Percentiles rank a stretch among this genome's conserved stretches.
Conservation (phyloP, 2,329 filamentous ascomycete genomes). For the Cytospora piceicola region DNA sequence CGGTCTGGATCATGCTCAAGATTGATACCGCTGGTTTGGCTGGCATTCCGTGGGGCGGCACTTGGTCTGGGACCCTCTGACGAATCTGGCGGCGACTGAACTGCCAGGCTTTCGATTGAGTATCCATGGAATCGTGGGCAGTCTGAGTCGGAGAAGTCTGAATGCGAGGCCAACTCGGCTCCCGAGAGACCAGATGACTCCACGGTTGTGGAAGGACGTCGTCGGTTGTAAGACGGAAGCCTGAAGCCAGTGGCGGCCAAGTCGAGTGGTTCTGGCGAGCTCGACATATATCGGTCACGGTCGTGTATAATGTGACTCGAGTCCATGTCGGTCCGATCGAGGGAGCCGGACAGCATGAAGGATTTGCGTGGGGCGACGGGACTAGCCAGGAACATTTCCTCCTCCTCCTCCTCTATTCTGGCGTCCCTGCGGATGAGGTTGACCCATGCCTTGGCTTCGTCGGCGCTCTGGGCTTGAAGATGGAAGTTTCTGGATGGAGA, state of each 20-base stretch:
- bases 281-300: conserved; percentile 54
- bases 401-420: conserved; percentile 85
- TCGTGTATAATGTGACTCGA: conserved; percentile 36
- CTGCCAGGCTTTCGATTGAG: conserved; percentile 55
- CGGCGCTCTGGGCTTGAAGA: conserved; percentile 73
- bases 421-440: conserved; percentile 77
- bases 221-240: conserved; percentile 57
- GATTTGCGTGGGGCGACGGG: conserved; percentile 59
- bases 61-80: conserved; percentile 39
- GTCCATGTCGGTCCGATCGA: conserved; percentile 23
- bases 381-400: conserved; percentile 76
- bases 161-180: conserved; percentile 76
- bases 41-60: conserved; percentile 56
- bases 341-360: conserved; percentile 38
- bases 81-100: conserved; percentile 43
- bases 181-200: conserved; percentile 68
- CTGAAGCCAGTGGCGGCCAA: conserved; percentile 44
- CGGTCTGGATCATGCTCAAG: conserved; percentile 75
- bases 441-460: conserved; percentile 87
- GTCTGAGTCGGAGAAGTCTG: conserved; percentile 81
- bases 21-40: conserved; percentile 63
- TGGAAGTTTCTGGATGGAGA: conserved; percentile 91
- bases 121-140: conserved; percentile 52
- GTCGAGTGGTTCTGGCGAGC: conserved; percentile 64
- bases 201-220: conserved; percentile 41